Base-by-base conservation (phyloP, 2,329 filamentous ascomycete species). In the Aureobasidium namibiae region DNA sequence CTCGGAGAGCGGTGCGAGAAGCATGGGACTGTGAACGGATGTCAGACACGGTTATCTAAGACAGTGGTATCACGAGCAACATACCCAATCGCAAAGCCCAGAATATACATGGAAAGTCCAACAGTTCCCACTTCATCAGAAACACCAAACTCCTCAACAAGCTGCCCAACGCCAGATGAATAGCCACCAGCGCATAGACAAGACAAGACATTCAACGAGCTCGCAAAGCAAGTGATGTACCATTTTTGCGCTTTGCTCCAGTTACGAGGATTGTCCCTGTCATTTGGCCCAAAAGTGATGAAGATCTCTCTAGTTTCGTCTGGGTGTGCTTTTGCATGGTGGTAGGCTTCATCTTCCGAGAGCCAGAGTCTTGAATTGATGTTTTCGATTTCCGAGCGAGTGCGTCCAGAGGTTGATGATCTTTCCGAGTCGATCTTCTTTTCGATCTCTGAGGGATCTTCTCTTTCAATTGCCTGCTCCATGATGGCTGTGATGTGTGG, bases 211-310 rank as follows among this genome's bases (percentile, higher is more conserved):
- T 68, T 68, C 23, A 76, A 63, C 61, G 70, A 67, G 60, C 74
- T 71, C 21, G 69, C 71, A n/a, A 76, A 65, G 33, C 67, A 64
- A 6, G 72, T 75, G 39, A 75, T 75, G 61, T 74, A 75, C 74
- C 74, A 76, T 60, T 73, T 73, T 29, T 68, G 68, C 62, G 61
- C 67, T 42, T 66, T 68, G 2, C 70, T 67, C 72, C 73, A 77
- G 45, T 74, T 70, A 36, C 73, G 68, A 10, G 75, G 75, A 58
- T 75, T 75, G 33, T 75, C 73, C 9, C 48, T 57, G 48, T 68
- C 67, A 21, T 64, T 38, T 10, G 41, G 34, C 2, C 44, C 46
- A 50, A 66, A 68, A 1, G 57, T 66, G 14, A 68, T 53, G 38
- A 62, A 64, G 31, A 68, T 62, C 7, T 65, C 62, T 2, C 61